These are phyloP conservation scores for Trypethelium eluteriae DNA, from an alignment of 495 filamentous ascomycete genomes.

Conservation along the genomic window DNA sequence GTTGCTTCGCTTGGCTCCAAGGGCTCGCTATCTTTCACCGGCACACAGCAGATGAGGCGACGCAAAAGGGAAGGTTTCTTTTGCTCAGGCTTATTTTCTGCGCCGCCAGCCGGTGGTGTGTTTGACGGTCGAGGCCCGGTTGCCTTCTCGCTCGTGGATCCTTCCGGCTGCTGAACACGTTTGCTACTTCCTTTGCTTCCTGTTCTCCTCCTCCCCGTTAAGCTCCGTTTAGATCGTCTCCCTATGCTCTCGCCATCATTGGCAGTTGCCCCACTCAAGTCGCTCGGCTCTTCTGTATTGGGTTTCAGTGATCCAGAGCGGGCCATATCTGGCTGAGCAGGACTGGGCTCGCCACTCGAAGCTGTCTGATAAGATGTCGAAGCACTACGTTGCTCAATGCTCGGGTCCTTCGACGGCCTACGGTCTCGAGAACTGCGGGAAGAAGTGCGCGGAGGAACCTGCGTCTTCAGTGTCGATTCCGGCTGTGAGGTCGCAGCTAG, in stretches of 20 bases:
- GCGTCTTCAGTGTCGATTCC: slow-evolving; percentile 3
- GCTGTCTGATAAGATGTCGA: slow-evolving; percentile 4
- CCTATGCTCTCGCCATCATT: slow-evolving; percentile 46
- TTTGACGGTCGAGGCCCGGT: slow-evolving; percentile 39
- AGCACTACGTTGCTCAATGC: not conserved
- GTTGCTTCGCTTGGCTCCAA: slow-evolving; percentile 41
- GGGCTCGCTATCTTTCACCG: slow-evolving; percentile 53
- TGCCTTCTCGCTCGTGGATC: slow-evolving; percentile 28
- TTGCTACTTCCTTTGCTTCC: slow-evolving; percentile 61
- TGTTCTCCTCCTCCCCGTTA: slow-evolving; percentile 58
- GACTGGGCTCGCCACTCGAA: not conserved
- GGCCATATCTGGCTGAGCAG: not conserved
- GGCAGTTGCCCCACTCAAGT: slow-evolving; percentile 5
- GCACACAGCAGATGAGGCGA: slow-evolving; percentile 73
- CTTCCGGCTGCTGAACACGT: slow-evolving; percentile 42
- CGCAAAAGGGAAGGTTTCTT: slow-evolving; percentile 57
- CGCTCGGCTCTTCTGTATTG: not conserved
- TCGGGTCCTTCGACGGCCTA: not conserved
- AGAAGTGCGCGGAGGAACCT: slow-evolving; percentile 5
- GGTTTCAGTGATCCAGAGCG: not conserved
- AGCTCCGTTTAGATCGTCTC: slow-evolving; percentile 60
- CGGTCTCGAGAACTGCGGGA: slow-evolving; percentile 2
- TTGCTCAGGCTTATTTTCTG: slow-evolving; percentile 51
- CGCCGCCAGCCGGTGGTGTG: slow-evolving; percentile 23
- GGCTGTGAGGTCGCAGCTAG: not conserved